Conservation (phyloP, 129 eudicot species). For the Escallonia rubra region DNA sequence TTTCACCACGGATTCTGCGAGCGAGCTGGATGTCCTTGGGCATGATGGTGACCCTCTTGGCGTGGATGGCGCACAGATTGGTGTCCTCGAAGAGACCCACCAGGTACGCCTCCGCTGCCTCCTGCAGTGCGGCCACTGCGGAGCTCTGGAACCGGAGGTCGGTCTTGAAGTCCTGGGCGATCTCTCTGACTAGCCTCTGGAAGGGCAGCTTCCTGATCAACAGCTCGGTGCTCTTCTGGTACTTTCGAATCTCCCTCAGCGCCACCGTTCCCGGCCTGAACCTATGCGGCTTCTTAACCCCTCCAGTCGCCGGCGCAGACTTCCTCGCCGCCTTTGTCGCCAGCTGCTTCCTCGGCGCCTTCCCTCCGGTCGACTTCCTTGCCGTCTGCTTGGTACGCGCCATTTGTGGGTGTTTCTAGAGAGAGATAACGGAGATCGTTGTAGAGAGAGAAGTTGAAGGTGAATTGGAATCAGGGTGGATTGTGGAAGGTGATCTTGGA, state of each 20-base stretch:
- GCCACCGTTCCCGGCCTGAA: conserved; percentile 48
- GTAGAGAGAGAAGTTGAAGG: background rate
- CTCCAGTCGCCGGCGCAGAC: conserved; percentile 48
- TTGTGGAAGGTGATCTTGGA: background rate
- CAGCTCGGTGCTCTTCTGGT: conserved; percentile 43
- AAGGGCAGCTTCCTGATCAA: conserved; percentile 41
- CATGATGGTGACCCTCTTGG: conserved; percentile 44
- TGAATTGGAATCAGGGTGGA: background rate
- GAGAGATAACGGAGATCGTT: background rate
- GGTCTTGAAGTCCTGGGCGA: conserved; percentile 43
- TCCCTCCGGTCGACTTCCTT: conserved; percentile 49
- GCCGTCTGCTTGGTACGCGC: conserved; percentile 52
- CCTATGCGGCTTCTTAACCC: conserved; percentile 46
- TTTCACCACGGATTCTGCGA: conserved; percentile 44
- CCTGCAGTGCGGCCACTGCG: conserved; percentile 29
- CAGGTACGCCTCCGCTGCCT: conserved; percentile 34
- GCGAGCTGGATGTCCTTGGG: conserved; percentile 53
- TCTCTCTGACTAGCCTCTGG: conserved; percentile 41
- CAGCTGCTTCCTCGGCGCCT: conserved; percentile 44
- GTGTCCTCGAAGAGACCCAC: conserved; percentile 37
- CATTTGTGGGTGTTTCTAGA: conserved; percentile 8
- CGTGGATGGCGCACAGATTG: conserved; percentile 41
- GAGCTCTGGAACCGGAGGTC: conserved; percentile 40
- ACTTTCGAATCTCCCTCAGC: conserved; percentile 33
- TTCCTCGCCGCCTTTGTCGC: conserved; percentile 49